phyloP scores from a whole-genome alignment of 345 rosid genomes.

The Gossypium sturtianum region DNA sequence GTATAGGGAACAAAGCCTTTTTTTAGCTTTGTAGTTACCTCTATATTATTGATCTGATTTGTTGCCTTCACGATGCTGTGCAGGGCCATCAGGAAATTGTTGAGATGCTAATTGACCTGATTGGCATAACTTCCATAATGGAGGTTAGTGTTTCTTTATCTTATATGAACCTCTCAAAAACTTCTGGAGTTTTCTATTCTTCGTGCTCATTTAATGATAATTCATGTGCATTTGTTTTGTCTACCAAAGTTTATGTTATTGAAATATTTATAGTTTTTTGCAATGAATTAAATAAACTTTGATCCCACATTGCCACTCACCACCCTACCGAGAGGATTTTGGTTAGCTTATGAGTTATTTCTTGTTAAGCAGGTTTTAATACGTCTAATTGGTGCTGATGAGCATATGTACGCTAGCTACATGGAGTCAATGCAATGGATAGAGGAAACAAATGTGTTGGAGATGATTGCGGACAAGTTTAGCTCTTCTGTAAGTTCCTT shows the following conservation, averaged over 20 bases:
- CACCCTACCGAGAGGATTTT: neutral
- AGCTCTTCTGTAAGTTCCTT: constrained; percentile 74
- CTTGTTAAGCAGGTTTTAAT: constrained; percentile 58
- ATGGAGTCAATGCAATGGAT: constrained; percentile 80
- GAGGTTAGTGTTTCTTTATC: constrained; percentile 52
- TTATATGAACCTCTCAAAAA: constrained; percentile 1
- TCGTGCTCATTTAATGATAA: neutral
- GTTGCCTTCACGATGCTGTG: constrained; percentile 15
- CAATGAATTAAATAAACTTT: neutral
- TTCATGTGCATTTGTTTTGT: neutral
- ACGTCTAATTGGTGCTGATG: constrained; percentile 87
- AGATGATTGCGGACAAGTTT: constrained; percentile 87
- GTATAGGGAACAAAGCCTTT: neutral
- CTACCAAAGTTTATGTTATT: neutral
- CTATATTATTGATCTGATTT: neutral
- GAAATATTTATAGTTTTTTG: neutral
- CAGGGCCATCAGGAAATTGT: constrained; percentile 79
- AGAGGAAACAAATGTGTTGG: constrained; percentile 73
- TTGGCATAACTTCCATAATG: constrained; percentile 94
- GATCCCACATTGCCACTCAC: neutral
- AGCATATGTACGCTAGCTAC: constrained; percentile 69
- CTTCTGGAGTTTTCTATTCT: neutral
- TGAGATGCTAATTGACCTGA: constrained; percentile 65
- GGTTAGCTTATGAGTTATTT: neutral
- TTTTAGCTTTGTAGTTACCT: constrained; percentile 5